Base-by-base conservation (phyloP, 2,329 filamentous ascomycete species). In the Falciphora oryzae region DNA sequence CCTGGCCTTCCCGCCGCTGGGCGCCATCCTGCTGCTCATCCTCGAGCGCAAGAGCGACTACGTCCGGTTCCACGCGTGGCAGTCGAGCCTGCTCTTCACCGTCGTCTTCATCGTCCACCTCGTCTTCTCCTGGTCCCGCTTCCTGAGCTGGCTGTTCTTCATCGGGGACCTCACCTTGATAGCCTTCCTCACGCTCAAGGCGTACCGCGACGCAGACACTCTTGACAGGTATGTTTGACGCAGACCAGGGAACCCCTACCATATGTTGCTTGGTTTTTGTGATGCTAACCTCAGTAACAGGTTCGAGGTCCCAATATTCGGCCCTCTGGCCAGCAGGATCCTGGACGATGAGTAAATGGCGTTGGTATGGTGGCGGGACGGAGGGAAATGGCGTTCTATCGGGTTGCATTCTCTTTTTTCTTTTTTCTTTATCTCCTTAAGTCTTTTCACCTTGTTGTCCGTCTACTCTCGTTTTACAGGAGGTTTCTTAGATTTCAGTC, bases 11-110 rank as follows among this genome's bases (percentile, higher is more conserved):
- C 95, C 95, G 67, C 95, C 95, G 1, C 83, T 93, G 0, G 95
- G 94, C 3, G 91, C 90, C 3, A 91, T 97, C 31, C 75, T 97
- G 69, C 77, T 99, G 70, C 77, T 99, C 69, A 85, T 98, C 59
- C 75, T 94, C 68, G 95, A 99, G 82, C 87, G 93, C 73, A 95
- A 97, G 80, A 97, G 93, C 73, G 95, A 99, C 78, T 99, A 97
- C 76, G 95, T 99, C 65, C 85, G 95, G 68, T 98, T 98, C 71
- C 95, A 99, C 76, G 95, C 95, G 10, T 99, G 95, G 94, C 95
- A 99, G 78, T 91, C 90, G 8, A 89, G 89, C 68, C 81, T 97
- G 71, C 77, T 96, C 3, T 97, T 97, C 75, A 89, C 91, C 0
- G 85, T 85, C 61, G 73, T 87, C 65, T 85, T 93, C 76, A 77